Evolutionary conservation across 1,284 basidiomycete species (phyloP), one percentile per base, ranked within the genome.

Genomic region (Anthracocystis panici-leucophaei): DNA sequence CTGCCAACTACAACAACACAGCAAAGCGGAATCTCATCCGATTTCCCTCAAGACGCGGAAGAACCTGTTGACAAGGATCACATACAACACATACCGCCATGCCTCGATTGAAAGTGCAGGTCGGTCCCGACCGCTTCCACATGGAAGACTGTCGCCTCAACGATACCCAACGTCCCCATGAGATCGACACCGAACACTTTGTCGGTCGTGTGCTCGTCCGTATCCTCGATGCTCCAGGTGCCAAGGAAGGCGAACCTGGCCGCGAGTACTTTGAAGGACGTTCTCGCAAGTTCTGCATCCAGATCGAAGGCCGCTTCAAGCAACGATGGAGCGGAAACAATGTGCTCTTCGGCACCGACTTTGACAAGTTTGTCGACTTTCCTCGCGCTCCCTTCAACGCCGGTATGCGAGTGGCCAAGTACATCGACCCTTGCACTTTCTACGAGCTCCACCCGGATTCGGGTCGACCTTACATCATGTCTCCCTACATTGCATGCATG

Each of bases 231-330:
- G 86, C 86, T 40, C 73, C 75, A 10, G 86, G 86, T 65, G 77
- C 85, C 59, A 25, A 71, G 49, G 20, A 67, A 40, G 79, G 82
- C 53, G 78, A 84, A 48, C 64, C 75, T 12, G 82, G 82, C 8
- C 63, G 78, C 14, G 82, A 84, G 38, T 84, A 84, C 69, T 84
- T 84, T 23, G 52, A 67, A 53, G 85, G 84, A 8, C 75, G 86
- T 16, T 79, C 79, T 2, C 70, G 86, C 46, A 84, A 83, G 53
- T 87, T 87, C 55, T 84, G 83, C 59, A 87, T 87, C 57, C 81
- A 86, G 60, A 86, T 87, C 65, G 86, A 87, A 58, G 86, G 86
- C 8, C 76, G 85, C 12, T 87, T 87, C 81, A 86, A 86, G 57
- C 70, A 78, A 44, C 70, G 69, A 20, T 78, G 75, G 71, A 75